A percentile compares a stretch with the other conserved stretches of the same genome.
phyloP scores from a whole-genome alignment of 2,329 filamentous ascomycete species.

The Ophiostoma pallidulum region DNA sequence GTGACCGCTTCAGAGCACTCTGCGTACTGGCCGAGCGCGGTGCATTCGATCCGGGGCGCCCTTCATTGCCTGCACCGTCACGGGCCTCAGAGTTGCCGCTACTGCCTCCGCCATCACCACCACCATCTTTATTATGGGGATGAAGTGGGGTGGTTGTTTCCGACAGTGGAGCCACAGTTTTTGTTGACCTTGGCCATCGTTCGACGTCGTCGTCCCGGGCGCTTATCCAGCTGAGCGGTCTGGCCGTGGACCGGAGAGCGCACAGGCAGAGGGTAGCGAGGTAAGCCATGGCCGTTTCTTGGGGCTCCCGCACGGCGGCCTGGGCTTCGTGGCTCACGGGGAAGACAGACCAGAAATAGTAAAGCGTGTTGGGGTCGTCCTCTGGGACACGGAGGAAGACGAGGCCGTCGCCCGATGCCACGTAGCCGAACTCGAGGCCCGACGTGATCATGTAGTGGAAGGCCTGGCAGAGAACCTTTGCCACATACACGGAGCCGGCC shows the following conservation, averaged over 20 bases:
- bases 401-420: conserved; percentile 8
- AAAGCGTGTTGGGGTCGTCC: conserved; percentile 7
- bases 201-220: neutral
- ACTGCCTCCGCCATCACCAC: neutral
- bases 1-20: too few species aligned
- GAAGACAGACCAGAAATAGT: conserved; percentile 5
- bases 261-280: conserved; percentile 6
- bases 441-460: conserved; percentile 11
- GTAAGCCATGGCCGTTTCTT: neutral
- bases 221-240: neutral
- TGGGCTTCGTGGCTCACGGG: neutral
- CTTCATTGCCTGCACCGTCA: too few species aligned
- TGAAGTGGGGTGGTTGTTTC: too few species aligned
- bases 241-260: neutral
- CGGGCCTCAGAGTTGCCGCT: neutral
- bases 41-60: too few species aligned
- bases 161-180: too few species aligned
- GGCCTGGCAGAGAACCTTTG: conserved; percentile 5
- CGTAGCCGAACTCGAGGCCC: conserved; percentile 8
- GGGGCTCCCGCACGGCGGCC: neutral
- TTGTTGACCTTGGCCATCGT: conserved; percentile 4
- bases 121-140: neutral
- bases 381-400: conserved; percentile 6
- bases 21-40: neutral
- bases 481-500: neutral